A percentile compares a stretch with the other conserved stretches of the same genome.
These are phyloP conservation scores for Fusarium nygamai DNA, from an alignment of 2,329 filamentous ascomycete genomes.

Conservation along the genomic window DNA sequence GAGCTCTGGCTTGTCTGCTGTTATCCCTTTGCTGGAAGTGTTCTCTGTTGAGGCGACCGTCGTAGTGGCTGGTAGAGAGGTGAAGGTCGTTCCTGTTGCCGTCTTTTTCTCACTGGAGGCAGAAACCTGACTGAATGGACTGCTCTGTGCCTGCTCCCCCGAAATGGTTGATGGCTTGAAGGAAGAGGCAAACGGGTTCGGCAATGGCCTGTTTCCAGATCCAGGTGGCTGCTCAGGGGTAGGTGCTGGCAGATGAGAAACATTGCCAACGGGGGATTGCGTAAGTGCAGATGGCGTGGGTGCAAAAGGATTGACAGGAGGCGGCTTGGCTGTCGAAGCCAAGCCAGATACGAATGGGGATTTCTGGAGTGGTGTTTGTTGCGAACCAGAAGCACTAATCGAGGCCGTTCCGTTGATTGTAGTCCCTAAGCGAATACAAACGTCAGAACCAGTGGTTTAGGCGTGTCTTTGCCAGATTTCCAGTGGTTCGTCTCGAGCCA, in stretches of 20 bases:
- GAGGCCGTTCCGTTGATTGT: slow-evolving; percentile 34
- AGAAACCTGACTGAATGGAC: slow-evolving; percentile 13
- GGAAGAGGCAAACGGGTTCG: slow-evolving; percentile 30
- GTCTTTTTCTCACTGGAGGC: background rate
- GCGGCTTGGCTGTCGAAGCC: background rate
- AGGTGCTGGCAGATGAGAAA: slow-evolving; percentile 7
- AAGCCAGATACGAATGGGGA: slow-evolving; percentile 39
- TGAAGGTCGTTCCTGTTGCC: slow-evolving; percentile 3
- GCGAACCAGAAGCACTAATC: slow-evolving; percentile 22
- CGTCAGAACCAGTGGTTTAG: slow-evolving; percentile 44
- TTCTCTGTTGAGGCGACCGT: background rate
- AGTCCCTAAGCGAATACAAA: slow-evolving; percentile 44
- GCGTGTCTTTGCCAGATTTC: slow-evolving; percentile 42
- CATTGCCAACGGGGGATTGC: slow-evolving; percentile 3
- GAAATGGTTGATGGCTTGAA: slow-evolving; percentile 1
- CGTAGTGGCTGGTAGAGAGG: slow-evolving; percentile 10
- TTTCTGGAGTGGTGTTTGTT: slow-evolving; percentile 26
- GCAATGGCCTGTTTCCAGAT: background rate
- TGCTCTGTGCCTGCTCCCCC: slow-evolving; percentile 7
- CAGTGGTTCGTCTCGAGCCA: slow-evolving; percentile 43
- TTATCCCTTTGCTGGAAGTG: background rate
- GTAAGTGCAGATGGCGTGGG: background rate
- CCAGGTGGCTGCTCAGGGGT: background rate
- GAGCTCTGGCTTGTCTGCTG: background rate
- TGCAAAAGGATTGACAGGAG: slow-evolving; percentile 37